Percentiles rank a stretch among this genome's conserved stretches.
Evolutionary conservation across 2,329 filamentous ascomycete species (phyloP).

Genomic region (Pseudomassariella vexata): DNA sequence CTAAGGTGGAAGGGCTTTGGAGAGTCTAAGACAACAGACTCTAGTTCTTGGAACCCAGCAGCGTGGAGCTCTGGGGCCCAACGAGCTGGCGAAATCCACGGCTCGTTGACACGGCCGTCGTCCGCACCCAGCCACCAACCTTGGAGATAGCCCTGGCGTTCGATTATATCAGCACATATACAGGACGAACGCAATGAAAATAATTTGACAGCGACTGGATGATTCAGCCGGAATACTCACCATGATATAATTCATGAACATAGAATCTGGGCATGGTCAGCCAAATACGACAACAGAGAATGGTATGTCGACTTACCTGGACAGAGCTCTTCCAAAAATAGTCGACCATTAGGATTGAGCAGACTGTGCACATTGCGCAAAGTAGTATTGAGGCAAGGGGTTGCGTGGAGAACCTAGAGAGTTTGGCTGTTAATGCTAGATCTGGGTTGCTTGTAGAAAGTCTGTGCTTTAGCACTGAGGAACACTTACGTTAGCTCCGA

Average conservation of each 20-base stretch:
- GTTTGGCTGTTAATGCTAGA: not conserved
- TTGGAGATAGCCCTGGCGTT: slow-evolving; percentile 3
- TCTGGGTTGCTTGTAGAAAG: no score
- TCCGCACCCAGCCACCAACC: slow-evolving; percentile 6
- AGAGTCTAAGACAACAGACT: slow-evolving; percentile 1
- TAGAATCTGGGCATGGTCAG: no score
- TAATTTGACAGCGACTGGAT: no score
- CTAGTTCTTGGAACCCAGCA: slow-evolving; percentile 3
- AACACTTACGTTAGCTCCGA: slow-evolving; percentile 5
- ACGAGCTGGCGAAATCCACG: not conserved
- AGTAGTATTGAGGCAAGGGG: slow-evolving; percentile 8
- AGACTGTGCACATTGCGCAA: slow-evolving; percentile 10
- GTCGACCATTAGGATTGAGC: slow-evolving; percentile 9
- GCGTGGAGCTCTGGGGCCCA: slow-evolving; percentile 3
- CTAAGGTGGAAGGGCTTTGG: not conserved
- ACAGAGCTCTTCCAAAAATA: slow-evolving; percentile 8
- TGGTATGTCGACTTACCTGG: slow-evolving; percentile 2
- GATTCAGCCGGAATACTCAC: not conserved
- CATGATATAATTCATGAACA: not conserved
- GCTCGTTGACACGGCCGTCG: slow-evolving; percentile 1
- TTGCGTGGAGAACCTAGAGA: slow-evolving; percentile 12
- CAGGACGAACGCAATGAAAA: no score
- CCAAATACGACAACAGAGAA: no score
- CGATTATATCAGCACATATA: slow-evolving; percentile 1
- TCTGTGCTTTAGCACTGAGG: no score